Evolutionary conservation across 495 filamentous ascomycete genomes (phyloP).

Genomic region (Viridothelium virens): DNA sequence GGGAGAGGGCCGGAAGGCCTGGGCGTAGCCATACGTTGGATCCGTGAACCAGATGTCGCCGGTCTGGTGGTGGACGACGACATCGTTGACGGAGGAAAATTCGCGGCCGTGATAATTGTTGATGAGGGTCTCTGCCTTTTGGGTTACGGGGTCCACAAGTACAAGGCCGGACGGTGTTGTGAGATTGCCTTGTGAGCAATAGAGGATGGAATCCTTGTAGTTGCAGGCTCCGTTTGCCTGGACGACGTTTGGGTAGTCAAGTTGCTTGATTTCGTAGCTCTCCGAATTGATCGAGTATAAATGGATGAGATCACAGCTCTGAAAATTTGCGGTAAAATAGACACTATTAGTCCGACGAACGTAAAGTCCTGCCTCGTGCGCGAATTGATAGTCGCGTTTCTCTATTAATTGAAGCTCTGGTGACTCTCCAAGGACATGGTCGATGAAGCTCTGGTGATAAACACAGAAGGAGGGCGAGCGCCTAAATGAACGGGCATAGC

Average conservation of each 20-base stretch:
- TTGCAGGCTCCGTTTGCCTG: constrained; percentile 6
- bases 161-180: background rate
- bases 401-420: constrained; percentile 1
- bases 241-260: background rate
- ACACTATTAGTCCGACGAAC: background rate
- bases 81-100: constrained; percentile 45
- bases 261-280: background rate
- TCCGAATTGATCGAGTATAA: background rate
- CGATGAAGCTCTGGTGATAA: background rate
- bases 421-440: background rate
- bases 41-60: constrained; percentile 31
- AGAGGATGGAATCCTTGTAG: background rate
- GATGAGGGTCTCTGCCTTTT: constrained; percentile 24
- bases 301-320: background rate
- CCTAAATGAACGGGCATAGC: background rate
- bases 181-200: background rate
- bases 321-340: background rate
- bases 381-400: background rate
- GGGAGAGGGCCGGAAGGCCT: constrained; percentile 33
- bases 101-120: constrained; percentile 40
- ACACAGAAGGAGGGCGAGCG: background rate
- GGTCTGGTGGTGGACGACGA: constrained; percentile 31
- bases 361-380: constrained; percentile 2
- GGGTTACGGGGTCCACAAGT: background rate
- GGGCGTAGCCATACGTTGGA: constrained; percentile 33